Base-by-base conservation (phyloP, 495 filamentous ascomycete species). In the Terfezia boudieri region DNA sequence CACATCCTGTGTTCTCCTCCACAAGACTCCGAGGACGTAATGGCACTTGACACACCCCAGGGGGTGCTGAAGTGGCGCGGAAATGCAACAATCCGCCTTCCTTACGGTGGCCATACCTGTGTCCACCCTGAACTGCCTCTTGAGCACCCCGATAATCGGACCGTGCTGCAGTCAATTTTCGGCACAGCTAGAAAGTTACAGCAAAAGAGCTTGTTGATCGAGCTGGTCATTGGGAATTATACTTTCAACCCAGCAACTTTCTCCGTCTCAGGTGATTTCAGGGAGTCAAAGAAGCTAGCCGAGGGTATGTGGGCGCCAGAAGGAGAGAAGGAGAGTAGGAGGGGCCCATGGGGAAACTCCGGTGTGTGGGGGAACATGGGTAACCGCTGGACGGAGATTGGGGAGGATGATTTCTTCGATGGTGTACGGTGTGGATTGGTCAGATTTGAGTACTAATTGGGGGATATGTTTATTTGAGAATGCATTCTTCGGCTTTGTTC, bases 291-390 rank as follows among this genome's bases (percentile, higher is more conserved):
- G 52, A 54, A 70, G 32, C 50, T 55, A 4, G 71, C 69, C 2
- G 61, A 59, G 16, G 70, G 66, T 8, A 22, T 55, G 20, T 76
- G 74, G 73, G 67, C 66, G 8, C 49, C 58, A 20, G 41, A 46
- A 9, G 53, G 64, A 12, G 55, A 62, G 58, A 54, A 56, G 36
- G 50, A 59, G 1, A 69, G 66, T 36, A 66, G 67, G 11, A 74
- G 74, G 56, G 74, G 74, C 0, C 74, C 74, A 0, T 76, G 74
- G 52, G 73, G 73, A n/a, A 63, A 64, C 48, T 74, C 71, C 8
- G 73, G 74, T 0, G 60, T 72, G 20, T 75, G 75, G 50, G 73
- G 71, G 35, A 74, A 73, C 46, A 41, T 51, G 52, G 70, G 70
- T 38, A 71, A 71, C 53, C 69, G 64, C 52, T 76, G 56, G 59